A percentile compares a stretch with the other conserved stretches of the same genome.
These are phyloP conservation scores for Syncephalis plumigaleata DNA, from an alignment of 371 early-diverging fungal genomes.

Conservation along the genomic window DNA sequence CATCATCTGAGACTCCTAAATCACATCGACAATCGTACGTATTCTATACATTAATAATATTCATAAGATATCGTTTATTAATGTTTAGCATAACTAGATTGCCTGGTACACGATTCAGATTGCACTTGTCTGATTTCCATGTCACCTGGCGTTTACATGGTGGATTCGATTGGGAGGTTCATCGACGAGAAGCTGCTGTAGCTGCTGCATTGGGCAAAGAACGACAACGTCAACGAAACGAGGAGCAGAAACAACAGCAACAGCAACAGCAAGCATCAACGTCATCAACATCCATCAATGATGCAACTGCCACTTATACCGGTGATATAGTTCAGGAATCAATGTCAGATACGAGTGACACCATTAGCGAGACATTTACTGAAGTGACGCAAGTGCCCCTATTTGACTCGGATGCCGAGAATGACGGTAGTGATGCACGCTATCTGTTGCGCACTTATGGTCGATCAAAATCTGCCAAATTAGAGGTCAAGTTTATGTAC, in stretches of 20 bases:
- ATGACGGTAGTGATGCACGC: conserved; percentile 17
- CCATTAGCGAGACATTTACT: background rate
- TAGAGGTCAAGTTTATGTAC: conserved; percentile 34
- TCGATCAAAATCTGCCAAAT: conserved; percentile 17
- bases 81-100: background rate
- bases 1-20: background rate
- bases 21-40: background rate
- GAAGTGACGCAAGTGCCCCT: background rate
- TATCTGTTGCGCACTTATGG: conserved; percentile 11
- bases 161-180: conserved; percentile 31
- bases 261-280: background rate
- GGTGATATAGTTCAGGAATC: background rate
- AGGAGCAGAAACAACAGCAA: background rate
- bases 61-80: too few relatives aligned
- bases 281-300: background rate
- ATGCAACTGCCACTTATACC: background rate
- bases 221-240: background rate
- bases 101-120: background rate
- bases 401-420: conserved; percentile 7
- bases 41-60: too few relatives aligned
- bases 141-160: conserved; percentile 41
- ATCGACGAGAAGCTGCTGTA: conserved; percentile 8
- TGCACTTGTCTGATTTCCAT: conserved; percentile 20
- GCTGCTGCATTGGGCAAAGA: background rate
- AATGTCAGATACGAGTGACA: background rate